These are phyloP conservation scores for Phytophthora pseudosyringae DNA, from an alignment of 352 stramenopile genomes.

Conservation along the genomic window DNA sequence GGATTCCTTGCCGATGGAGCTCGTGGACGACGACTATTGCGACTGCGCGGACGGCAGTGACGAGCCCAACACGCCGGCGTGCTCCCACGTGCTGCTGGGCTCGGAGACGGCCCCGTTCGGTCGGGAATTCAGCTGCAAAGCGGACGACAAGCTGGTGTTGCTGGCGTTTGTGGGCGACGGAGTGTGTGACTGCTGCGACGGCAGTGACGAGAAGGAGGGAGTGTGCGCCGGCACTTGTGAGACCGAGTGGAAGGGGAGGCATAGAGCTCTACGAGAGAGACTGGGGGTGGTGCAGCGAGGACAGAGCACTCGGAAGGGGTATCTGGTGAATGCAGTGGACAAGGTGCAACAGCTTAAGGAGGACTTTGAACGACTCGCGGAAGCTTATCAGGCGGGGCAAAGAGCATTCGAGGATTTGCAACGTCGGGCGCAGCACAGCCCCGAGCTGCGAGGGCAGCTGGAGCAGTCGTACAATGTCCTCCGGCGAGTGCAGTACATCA, in stretches of 20 bases:
- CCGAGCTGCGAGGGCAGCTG: slow-evolving; percentile 44
- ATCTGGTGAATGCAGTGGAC: slow-evolving; percentile 25
- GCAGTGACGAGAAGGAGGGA: slow-evolving; percentile 85
- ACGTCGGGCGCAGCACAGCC: slow-evolving; percentile 28
- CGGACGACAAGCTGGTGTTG: slow-evolving; percentile 44
- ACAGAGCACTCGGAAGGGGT: slow-evolving; percentile 26
- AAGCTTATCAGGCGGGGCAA: slow-evolving; percentile 32
- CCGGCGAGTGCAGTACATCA: slow-evolving; percentile 50
- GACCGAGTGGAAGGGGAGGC: slow-evolving; percentile 21
- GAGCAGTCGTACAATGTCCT: slow-evolving; percentile 58
- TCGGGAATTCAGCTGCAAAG: slow-evolving; percentile 48
- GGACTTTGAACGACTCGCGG: slow-evolving; percentile 39
- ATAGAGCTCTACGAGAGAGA: slow-evolving; percentile 26
- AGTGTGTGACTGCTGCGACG: slow-evolving; percentile 99
- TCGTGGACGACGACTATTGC: slow-evolving; percentile 94
- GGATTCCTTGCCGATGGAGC: slow-evolving; percentile 34
- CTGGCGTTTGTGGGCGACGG: slow-evolving; percentile 87
- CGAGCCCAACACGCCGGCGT: slow-evolving; percentile 87
- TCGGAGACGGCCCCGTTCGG: slow-evolving; percentile 10
- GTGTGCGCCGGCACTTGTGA: slow-evolving; percentile 56
- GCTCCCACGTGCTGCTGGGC: slow-evolving; percentile 49
- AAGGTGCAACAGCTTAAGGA: slow-evolving; percentile 36
- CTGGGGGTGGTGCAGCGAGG: slow-evolving; percentile 38
- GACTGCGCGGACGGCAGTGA: slow-evolving; percentile 93
- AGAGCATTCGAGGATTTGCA: slow-evolving; percentile 38